Evolutionary conservation across 2,329 filamentous ascomycete species (phyloP), one percentile per base, ranked within the genome.

Genomic region (Penicillium sp.): DNA sequence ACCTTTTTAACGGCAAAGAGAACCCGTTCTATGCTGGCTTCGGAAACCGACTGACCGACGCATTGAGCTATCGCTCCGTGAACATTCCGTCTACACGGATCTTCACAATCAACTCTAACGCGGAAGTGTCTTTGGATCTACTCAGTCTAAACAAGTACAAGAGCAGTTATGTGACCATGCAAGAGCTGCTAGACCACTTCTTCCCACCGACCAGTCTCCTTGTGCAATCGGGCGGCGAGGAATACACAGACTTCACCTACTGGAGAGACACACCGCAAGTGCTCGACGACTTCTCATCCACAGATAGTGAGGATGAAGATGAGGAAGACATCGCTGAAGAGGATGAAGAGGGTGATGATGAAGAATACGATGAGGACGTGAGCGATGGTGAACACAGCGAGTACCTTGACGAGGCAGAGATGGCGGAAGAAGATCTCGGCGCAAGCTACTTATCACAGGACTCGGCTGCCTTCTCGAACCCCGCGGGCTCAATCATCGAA

Each of bases 21-120:
- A 89, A 85, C 14, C 92, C 93, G 0, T 99, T 99, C 65, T 97
- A 95, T 64, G 95, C 95, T 10, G 93, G 93, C 0, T 99, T 97
- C 64, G 93, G 95, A 50, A 99, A 99, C 69, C 84, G 93, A 48
- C 79, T 99, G 49, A 99, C 95, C 0, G 95, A 99, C 67, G 93
- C 95, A 46, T 82, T 99, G 51, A 95, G 89, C 44, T 99, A 99
- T 68, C 87, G 93, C 52, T 93, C 88, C 4, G 93, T 99, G 46
- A 95, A 95, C 66, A 95, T 99, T 34, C 93, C 93, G 0, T 86
- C 88, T 44, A 95, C 87, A 19, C 82, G 93, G 45, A 99, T 99
- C 60, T 99, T 99, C 71, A 96, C 93, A 13, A 99, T 99, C 77
- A 99, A 99, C 71, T 93, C 89, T 46, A 95, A 97, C 65, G 91